Evolutionary conservation across 495 filamentous ascomycete genomes (phyloP).

Genomic region (Trypethelium eluteriae): DNA sequence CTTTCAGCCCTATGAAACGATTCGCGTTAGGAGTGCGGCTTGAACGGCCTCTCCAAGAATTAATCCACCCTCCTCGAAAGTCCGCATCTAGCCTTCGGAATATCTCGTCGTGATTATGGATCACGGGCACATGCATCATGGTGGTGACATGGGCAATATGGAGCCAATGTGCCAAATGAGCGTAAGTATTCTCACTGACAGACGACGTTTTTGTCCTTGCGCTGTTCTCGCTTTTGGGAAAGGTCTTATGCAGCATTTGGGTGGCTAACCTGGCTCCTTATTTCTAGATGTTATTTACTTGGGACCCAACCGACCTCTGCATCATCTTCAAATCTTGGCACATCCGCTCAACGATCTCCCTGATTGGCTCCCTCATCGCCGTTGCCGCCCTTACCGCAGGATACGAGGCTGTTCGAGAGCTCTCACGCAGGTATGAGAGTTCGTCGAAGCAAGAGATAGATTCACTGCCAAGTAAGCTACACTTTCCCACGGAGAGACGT

Average conservation of each 20-base stretch:
- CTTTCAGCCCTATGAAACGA: constrained; percentile 6
- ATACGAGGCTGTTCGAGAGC: constrained; percentile 79
- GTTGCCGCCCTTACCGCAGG: constrained; percentile 77
- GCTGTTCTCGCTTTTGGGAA: neutral
- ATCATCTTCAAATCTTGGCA: constrained; percentile 92
- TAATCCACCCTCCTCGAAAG: too few species aligned
- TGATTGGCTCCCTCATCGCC: constrained; percentile 72
- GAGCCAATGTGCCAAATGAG: constrained; percentile 65
- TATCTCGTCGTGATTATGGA: neutral
- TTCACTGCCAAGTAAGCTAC: constrained; percentile 49
- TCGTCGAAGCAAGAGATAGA: constrained; percentile 41
- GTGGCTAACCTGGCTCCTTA: constrained; percentile 11
- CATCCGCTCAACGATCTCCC: constrained; percentile 58
- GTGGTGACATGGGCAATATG: constrained; percentile 41
- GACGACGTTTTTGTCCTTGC: neutral
- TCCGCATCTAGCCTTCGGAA: neutral
- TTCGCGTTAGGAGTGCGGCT: neutral
- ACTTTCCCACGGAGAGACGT: neutral
- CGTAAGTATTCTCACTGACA: constrained; percentile 36
- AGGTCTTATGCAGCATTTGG: neutral
- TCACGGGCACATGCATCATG: constrained; percentile 31
- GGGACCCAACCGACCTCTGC: constrained; percentile 85
- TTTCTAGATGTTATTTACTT: constrained; percentile 89
- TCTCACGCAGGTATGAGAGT: constrained; percentile 65
- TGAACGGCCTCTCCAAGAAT: neutral